Evolutionary conservation across 768 basidiomycete species (phyloP).

Genomic region (Russula emetica): DNA sequence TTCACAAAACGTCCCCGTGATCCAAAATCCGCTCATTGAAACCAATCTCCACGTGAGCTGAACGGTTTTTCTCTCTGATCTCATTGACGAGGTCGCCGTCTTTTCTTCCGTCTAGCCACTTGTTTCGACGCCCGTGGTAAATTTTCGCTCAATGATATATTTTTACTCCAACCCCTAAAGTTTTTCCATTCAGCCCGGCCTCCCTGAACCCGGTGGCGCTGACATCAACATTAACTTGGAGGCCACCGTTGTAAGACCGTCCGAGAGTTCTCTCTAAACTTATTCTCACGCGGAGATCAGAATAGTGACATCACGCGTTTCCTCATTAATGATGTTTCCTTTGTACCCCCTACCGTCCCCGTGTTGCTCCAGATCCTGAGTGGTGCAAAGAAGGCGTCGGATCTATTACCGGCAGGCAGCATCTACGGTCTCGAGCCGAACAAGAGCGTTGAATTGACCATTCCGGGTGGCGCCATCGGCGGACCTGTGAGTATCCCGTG

Average conservation of each 20-base stretch:
- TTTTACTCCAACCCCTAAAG: neutral
- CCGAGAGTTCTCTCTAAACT: no score
- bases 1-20: slow-evolving; percentile 10
- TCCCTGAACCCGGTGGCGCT: slow-evolving; percentile 27
- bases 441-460: slow-evolving; percentile 44
- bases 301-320: slow-evolving; percentile 27
- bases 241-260: slow-evolving; percentile 22
- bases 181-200: slow-evolving; percentile 27
- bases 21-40: slow-evolving; percentile 23
- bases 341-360: slow-evolving; percentile 43
- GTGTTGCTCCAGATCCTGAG: slow-evolving; percentile 58
- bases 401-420: slow-evolving; percentile 47
- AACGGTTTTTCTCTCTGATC: neutral
- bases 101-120: slow-evolving; percentile 23
- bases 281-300: slow-evolving; percentile 9
- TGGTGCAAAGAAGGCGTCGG: slow-evolving; percentile 44
- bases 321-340: slow-evolving; percentile 38
- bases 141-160: neutral
- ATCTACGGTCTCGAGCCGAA: slow-evolving; percentile 47
- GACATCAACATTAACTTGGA: slow-evolving; percentile 29
- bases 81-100: neutral
- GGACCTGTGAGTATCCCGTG: slow-evolving; percentile 31
- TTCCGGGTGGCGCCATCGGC: slow-evolving; percentile 41
- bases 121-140: slow-evolving; percentile 8
- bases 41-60: slow-evolving; percentile 27